Base-by-base conservation (phyloP, 495 filamentous ascomycete genomes). In the Bathelium albidoporum region DNA sequence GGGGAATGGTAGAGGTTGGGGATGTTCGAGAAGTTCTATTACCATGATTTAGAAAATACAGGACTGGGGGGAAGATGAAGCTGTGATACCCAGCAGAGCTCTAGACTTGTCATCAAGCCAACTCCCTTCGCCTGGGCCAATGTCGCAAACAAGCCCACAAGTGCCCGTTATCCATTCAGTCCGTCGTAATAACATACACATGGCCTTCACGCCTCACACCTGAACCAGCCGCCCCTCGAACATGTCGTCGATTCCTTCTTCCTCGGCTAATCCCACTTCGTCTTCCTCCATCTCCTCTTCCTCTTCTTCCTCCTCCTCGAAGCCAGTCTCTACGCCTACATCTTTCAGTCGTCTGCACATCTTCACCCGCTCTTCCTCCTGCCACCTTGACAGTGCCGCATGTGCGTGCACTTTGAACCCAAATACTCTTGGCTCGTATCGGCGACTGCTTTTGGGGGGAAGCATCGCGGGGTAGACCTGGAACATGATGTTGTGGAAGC, bases 401-500 rank as follows among this genome's bases (percentile, higher is more conserved):
- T 85, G 83, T 1, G 91, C 89, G 77, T 97, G 94, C 9, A 97
- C 90, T 69, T 88, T 89, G 80, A 98, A 98, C 18, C 94, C 94
- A 75, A 91, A 98, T 58, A 95, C 87, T 52, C 87, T 82, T 18
- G 95, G 95, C 59, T 90, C 83, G 73, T 96, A 96, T 55, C 93
- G 83, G 62, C 91, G 87, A 62, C 84, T 79, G 73, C 81, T 89
- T 82, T 97, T 97, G 66, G 84, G 79, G 4, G 94, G 93, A 44
- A 94, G 82, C 49, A 97, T 76, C 1, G 88, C 85, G 1, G 95
- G 94, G 70, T 97, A 97, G 32, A 97, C 94, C 75, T 98, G 94
- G 81, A 97, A 97, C 60, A 98, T 83, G 75, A 98, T 97, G 73
- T 96, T 96, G 80, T 96, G 93, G 81, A 98, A 98, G 5, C 89